Evolutionary conservation across 345 rosid genomes (phyloP).

Genomic region (Boechera divaricarpa): DNA sequence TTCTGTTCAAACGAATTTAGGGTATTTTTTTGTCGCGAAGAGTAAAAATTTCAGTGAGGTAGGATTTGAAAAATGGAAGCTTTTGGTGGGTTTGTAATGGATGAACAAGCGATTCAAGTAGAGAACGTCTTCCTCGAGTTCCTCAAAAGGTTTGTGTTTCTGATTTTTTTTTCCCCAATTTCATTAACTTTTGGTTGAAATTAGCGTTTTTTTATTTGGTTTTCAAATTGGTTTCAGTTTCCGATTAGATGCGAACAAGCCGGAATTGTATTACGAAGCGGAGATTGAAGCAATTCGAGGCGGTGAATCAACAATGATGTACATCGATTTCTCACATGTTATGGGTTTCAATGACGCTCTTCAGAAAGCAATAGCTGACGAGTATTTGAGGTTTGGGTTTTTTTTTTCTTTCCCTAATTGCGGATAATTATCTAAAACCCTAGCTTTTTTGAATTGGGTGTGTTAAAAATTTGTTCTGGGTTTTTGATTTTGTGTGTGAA

Average conservation of each 20-base stretch:
- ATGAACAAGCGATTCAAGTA: slow-evolving; percentile 81
- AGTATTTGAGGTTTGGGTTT: slow-evolving; percentile 66
- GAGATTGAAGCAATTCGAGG: slow-evolving; percentile 77
- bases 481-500: background rate
- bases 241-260: slow-evolving; percentile 54
- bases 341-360: slow-evolving; percentile 81
- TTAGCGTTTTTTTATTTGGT: background rate
- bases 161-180: background rate
- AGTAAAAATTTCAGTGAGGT: background rate
- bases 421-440: background rate
- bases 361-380: slow-evolving; percentile 82
- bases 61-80: slow-evolving; percentile 60
- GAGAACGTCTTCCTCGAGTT: slow-evolving; percentile 89
- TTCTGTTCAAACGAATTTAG: slow-evolving; percentile 26
- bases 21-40: slow-evolving; percentile 10
- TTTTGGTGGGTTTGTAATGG: slow-evolving; percentile 70
- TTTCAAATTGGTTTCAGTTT: slow-evolving; percentile 51
- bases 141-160: slow-evolving; percentile 67
- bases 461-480: background rate
- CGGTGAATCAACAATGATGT: slow-evolving; percentile 81
- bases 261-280: slow-evolving; percentile 63
- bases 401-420: background rate
- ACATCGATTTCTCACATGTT: slow-evolving; percentile 87
- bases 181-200: background rate
- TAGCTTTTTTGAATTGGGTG: background rate